Percentiles rank a stretch among this genome's conserved stretches.
Evolutionary conservation across 208 protist genomes (phyloP).

Genomic region (Leishmania martiniquensis): DNA sequence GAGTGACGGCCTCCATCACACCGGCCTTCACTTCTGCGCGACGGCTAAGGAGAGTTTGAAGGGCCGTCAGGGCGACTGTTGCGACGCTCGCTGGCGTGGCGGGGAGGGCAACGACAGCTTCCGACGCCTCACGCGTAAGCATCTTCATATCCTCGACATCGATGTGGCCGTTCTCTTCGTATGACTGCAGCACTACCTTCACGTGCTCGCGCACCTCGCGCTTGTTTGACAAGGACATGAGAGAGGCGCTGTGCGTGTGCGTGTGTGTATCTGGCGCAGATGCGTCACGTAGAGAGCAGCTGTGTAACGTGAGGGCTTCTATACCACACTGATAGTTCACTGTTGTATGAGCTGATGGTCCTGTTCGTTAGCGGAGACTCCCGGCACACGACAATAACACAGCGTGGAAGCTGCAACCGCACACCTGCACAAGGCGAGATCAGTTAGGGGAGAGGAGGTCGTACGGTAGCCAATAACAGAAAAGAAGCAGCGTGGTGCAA

Average conservation of each 20-base stretch:
- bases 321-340: not conserved
- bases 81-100: constrained; percentile 25
- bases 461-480: not conserved
- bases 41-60: constrained; percentile 24
- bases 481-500: not conserved
- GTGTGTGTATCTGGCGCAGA: not conserved
- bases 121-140: constrained; percentile 48
- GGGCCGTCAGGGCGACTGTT: constrained; percentile 26
- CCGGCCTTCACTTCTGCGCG: constrained; percentile 11
- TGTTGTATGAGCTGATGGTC: not conserved
- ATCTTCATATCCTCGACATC: constrained; percentile 68
- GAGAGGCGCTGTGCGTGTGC: not conserved
- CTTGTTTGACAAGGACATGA: constrained; percentile 53
- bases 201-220: constrained; percentile 75
- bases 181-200: constrained; percentile 53
- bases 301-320: not conserved
- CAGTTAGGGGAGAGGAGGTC: not conserved
- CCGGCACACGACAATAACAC: not conserved
- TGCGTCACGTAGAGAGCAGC: not conserved
- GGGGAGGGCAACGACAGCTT: constrained; percentile 43
- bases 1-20: constrained; percentile 19
- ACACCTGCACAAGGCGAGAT: not conserved
- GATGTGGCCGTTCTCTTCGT: constrained; percentile 49
- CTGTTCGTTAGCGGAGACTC: not conserved
- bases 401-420: not conserved